Evolutionary conservation across 495 filamentous ascomycete genomes (phyloP), one percentile per base, ranked within the genome.

Genomic region (Penicillium subrubescens): DNA sequence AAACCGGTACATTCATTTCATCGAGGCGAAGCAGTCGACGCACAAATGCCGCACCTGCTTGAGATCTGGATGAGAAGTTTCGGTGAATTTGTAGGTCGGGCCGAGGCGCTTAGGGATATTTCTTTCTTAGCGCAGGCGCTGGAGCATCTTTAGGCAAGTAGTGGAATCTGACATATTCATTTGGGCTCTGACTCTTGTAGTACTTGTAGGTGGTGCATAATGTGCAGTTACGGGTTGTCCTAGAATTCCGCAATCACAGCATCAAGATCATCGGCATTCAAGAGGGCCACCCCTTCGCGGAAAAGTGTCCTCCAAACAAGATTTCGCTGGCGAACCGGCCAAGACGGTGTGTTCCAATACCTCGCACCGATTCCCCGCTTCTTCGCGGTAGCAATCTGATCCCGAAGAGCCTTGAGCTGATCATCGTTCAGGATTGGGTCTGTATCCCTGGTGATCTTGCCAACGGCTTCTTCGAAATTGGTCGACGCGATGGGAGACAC

Each of bases 221-320:
- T 29, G 17, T 21, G 29, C 15, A 8, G 14, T 17, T 1, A 31
- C 27, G 2, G 12, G 12, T 27, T 52, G 25, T 14, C 10, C 43
- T 59, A 81, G 43, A 81, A 81, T 35, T 71, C 80, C 27, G 73
- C 66, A 8, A 79, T 73, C 29, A 82, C 87, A 39, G 77, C 85
- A 64, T 84, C 75, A 44, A 96, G 71, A 75, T 95, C 90, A 79
- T 96, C 92, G 0, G 88, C 91, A 76, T 93, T 94, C 55, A 96
- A 75, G 44, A 93, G 76, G 53, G 87, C 86, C 12, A 90, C 88
- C 0, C 90, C 90, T 66, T 92, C 89, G 39, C 78, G 73, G 23
- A 90, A 74, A 35, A 95, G 73, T 4, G 85, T 82, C 65, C 84
- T 75, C 91, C 91, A 94, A 27, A 94, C 77, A 17, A 82, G 75